Percentiles rank a stretch among this genome's conserved stretches.
These are phyloP conservation scores for Colletotrichum orchidophilum DNA, from an alignment of 2,329 filamentous ascomycete genomes.

Conservation along the genomic window DNA sequence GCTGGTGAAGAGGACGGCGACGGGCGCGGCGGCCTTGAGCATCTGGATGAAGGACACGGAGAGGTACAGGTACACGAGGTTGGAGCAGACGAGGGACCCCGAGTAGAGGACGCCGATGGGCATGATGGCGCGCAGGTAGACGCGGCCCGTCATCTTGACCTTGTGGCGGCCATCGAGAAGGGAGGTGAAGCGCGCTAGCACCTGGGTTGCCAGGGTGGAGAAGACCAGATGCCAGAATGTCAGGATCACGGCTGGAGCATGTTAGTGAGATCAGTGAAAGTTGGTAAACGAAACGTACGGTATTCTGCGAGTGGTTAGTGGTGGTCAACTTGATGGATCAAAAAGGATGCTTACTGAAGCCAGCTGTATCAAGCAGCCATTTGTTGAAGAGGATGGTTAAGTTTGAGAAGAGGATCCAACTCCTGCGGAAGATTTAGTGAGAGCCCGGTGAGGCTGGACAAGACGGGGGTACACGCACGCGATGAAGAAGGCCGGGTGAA, in stretches of 20 bases:
- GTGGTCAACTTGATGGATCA: background rate
- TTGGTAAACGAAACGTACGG: conserved; percentile 47
- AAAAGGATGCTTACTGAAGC: conserved; percentile 71
- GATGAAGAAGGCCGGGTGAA: conserved; percentile 43
- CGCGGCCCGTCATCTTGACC: conserved; percentile 67
- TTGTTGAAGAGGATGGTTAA: conserved; percentile 93
- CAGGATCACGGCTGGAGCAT: conserved; percentile 60
- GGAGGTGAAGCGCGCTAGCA: conserved; percentile 70
- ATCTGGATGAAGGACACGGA: conserved; percentile 77
- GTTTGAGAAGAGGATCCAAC: conserved; percentile 88
- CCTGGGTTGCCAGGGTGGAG: conserved; percentile 71
- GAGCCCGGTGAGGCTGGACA: background rate
- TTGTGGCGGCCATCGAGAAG: conserved; percentile 71
- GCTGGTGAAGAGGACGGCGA: conserved; percentile 72
- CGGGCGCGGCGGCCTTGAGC: conserved; percentile 74
- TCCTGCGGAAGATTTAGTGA: conserved; percentile 46
- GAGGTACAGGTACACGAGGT: conserved; percentile 74
- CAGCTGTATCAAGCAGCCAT: conserved; percentile 79
- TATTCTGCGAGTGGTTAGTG: conserved; percentile 47
- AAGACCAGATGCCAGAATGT: conserved; percentile 76
- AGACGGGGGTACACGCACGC: conserved; percentile 38
- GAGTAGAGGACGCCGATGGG: conserved; percentile 75
- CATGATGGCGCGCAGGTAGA: conserved; percentile 71
- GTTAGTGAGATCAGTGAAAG: conserved; percentile 10
- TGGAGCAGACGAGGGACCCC: conserved; percentile 72